Percentiles rank a stretch among this genome's conserved stretches.
Evolutionary conservation across 257 asterid species (phyloP).

Genomic region (Rauvolfia tetraphylla): DNA sequence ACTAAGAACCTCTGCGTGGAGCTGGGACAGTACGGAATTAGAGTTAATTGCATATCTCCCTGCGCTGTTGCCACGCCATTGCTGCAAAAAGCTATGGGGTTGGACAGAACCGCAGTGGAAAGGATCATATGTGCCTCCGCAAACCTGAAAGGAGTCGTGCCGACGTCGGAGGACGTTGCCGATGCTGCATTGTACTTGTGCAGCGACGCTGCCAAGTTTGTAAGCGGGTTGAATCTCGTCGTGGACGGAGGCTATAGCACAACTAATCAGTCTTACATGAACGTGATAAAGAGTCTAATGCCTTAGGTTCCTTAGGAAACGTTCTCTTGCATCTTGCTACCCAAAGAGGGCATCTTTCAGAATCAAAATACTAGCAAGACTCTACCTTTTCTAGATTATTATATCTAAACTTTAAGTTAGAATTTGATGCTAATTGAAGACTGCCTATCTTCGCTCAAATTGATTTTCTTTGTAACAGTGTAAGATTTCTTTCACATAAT

Average conservation of each 20-base stretch:
- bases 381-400: too few species aligned
- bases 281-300: constrained; percentile 23
- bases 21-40: constrained; percentile 60
- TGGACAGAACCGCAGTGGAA: constrained; percentile 45
- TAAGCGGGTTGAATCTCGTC: constrained; percentile 65
- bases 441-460: too few species aligned
- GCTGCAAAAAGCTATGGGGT: constrained; percentile 42
- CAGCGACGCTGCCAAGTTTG: constrained; percentile 57
- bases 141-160: constrained; percentile 56
- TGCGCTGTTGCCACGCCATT: constrained; percentile 71
- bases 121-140: constrained; percentile 48
- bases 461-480: too few species aligned
- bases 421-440: too few species aligned
- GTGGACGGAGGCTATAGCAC: constrained; percentile 80
- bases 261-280: constrained; percentile 51
- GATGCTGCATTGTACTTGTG: constrained; percentile 66
- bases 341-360: too few species aligned
- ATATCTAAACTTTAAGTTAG: too few species aligned
- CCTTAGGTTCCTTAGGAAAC: background rate
- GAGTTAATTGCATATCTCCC: constrained; percentile 74
- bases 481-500: too few species aligned
- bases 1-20: constrained; percentile 62
- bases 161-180: constrained; percentile 70
- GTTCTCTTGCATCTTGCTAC: too few species aligned
- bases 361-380: too few species aligned